Evolutionary conservation across 495 filamentous ascomycete species (phyloP), one percentile per base, ranked within the genome.

Genomic region (Penicillium cinerascens): DNA sequence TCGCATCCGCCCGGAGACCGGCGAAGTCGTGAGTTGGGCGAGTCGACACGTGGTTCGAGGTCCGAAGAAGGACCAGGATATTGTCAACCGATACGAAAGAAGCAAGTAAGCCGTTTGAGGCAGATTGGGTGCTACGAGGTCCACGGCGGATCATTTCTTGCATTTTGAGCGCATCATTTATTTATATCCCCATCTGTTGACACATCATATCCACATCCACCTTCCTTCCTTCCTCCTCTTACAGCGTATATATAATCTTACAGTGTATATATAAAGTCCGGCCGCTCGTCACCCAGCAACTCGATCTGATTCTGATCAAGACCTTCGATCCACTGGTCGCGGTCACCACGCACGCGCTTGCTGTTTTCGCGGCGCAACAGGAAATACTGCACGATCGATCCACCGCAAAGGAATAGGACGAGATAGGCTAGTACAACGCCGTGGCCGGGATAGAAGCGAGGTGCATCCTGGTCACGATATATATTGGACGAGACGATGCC

Each of bases 401-500:
- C 84, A 0, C 79, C 81, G 13, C 84, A 67, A 46, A 86, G 62
- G 40, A 83, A 87, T 10, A 86, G 13, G 0, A 78, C 65, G 40
- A 88, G 69, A 65, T 87, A 88, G 3, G 65, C 80, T 13, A 88
- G 61, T 0, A 88, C 79, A 0, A 79, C 68, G 9, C 72, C 79
- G 46, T 87, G 84, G 0, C 85, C 85, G 0, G 77, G 73, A 22
- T 70, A 71, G 62, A 76, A 88, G 22, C 68, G 57, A 0, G 85
- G 85, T 16, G 69, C 68, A 51, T 85, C 81, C 13, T 69, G 47
- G 0, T 61, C 69, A 6, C 77, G 77, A 59, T 86, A 88, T 76
- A 73, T 90, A 65, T 93, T 92, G 51, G 80, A 87, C 55, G 80
- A 84, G 43, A 96, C 86, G 38, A 95, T 81, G 16, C 91, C 90